Base-by-base conservation (phyloP, 768 basidiomycete genomes). In the Candolleomyces eurysporus region DNA sequence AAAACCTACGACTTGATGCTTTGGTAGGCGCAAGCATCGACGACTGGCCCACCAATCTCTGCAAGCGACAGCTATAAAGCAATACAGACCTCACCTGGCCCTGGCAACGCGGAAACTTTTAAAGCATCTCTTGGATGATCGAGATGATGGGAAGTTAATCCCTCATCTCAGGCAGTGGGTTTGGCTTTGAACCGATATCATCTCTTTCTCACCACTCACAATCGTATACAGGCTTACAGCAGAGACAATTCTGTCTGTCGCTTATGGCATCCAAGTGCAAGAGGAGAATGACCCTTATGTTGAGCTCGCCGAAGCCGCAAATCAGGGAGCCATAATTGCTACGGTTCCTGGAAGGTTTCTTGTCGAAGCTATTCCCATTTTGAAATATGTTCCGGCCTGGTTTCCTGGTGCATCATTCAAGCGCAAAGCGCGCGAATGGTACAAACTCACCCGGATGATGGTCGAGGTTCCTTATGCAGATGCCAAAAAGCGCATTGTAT, bases 401-500 rank as follows among this genome's bases (percentile, higher is more conserved):
- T 32, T 75, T 13, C 76, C 76, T 13, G 72, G 73, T 11, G 71
- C 76, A 3, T 64, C 67, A 0, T 77, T 74, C 72, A 76, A 81
- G 67, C 59, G 63, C 53, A 72, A 68, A 59, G 82, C 81, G 0
- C 70, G 67, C 43, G 71, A 75, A 63, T 82, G 79, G 76, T 70
- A 68, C 2, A 67, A 64, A 52, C 65, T 71, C 14, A 65, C 74
- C n/a, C 61, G 70, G 16, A 65, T 67, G 49, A 76, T 72, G 75
- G 67, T 66, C 57, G 72, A 79, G 9, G 61, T 67, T 14, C 79
- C 79, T 0, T 81, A 73, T 52, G 61, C 59, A 5, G 67, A 68
- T n/a, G 71, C 73, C 1, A 75, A 75, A 56, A 46, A 57, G 11
- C 48, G 64, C 11, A 62, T 79, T 58, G 79, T 79, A 30, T 17